Base-by-base conservation (phyloP, 306 rosid species). In the Mucuna pruriens region DNA sequence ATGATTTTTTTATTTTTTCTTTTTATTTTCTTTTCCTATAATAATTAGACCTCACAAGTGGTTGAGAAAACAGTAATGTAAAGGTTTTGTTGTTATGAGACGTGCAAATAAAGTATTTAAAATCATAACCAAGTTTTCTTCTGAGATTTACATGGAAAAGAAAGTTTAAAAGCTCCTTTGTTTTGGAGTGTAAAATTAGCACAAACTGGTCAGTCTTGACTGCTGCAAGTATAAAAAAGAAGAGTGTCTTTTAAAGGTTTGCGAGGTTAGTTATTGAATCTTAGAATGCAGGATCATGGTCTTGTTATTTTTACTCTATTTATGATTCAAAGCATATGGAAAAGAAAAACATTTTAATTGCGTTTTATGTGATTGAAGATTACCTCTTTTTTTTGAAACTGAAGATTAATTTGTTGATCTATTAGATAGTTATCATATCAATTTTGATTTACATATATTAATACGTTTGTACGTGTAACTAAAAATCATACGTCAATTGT, bases 21-120 rank as follows among this genome's bases (percentile, higher is more conserved):
- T n/a, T n/a, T n/a, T n/a, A n/a, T n/a, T n/a, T n/a, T n/a, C n/a
- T n/a, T n/a, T n/a, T n/a, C n/a, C n/a, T n/a, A n/a, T n/a, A n/a
- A n/a, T n/a, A n/a, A n/a, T n/a, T n/a, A n/a, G n/a, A n/a, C n/a
- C n/a, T n/a, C n/a, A n/a, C n/a, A n/a, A n/a, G n/a, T n/a, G 8
- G 80, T 75, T 75, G 60, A 75, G 66, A 60, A 36, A 39, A 57
- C 15, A 2, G n/a, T 22, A 74, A 34, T 12, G 1, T 25, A 12
- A 13, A 38, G 55, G 15, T 0, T 9, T 23, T 9, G 70, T 42
- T 58, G 54, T 58, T 36, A 13, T 54, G 42, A 57, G n/a, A 67
- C 77, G 38, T 82, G 57, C 55, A 75, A 75, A 82, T 68, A 57
- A 75, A 76, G 82, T 73, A 36, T 46, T 68, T 76, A 82, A 66